Evolutionary conservation across 169 alveolate species (phyloP).

Genomic region (Cardiosporidium cionae): DNA sequence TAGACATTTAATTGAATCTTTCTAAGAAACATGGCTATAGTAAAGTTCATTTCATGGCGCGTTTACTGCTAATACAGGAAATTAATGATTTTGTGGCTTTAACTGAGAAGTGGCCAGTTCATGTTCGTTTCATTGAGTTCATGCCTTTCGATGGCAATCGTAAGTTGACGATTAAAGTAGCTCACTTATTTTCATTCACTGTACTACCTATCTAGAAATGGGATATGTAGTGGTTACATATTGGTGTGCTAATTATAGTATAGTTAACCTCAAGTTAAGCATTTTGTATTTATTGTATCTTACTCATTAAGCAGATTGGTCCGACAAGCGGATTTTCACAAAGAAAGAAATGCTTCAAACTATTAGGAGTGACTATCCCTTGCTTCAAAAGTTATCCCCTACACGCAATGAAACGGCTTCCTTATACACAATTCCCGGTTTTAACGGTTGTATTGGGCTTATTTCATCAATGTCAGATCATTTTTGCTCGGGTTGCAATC

Average conservation of each 20-base stretch:
- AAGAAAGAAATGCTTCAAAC: neutral
- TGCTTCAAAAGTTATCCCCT: neutral
- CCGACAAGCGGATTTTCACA: neutral
- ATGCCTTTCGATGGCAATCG: slow-evolving; percentile 16
- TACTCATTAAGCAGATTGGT: neutral
- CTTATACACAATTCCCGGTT: neutral
- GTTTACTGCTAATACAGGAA: neutral
- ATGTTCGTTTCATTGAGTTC: slow-evolving; percentile 19
- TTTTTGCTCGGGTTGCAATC: slow-evolving; percentile 12
- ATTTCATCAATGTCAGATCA: slow-evolving; percentile 1
- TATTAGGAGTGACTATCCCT: neutral
- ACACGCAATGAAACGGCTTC: neutral
- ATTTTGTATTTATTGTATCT: neutral
- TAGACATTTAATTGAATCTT: neutral
- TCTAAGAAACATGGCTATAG: neutral
- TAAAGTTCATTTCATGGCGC: neutral
- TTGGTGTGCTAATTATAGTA: neutral
- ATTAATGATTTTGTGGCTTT: slow-evolving; percentile 2
- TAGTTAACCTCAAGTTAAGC: neutral
- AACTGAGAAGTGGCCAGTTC: slow-evolving; percentile 2
- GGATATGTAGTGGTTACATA: neutral
- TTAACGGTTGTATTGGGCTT: neutral
- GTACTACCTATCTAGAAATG: neutral
- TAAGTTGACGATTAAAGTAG: neutral
- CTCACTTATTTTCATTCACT: neutral